Base-by-base conservation (phyloP, 768 basidiomycete genomes). In the Trametes elegans region DNA sequence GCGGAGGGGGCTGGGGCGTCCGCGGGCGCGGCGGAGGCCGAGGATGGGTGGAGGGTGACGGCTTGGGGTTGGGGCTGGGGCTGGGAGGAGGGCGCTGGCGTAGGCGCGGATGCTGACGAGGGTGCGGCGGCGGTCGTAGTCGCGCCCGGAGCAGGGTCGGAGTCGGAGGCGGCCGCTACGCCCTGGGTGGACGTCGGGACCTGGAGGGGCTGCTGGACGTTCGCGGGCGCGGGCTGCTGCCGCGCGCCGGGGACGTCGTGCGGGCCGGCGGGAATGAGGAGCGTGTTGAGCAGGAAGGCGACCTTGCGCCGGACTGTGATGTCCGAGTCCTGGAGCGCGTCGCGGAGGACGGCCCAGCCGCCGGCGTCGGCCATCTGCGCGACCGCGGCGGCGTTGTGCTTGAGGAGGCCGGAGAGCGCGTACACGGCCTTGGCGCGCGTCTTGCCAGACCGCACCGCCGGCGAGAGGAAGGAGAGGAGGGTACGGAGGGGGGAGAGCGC, bases 381-480 rank as follows among this genome's bases (percentile, higher is more conserved):
- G 1, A 93, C 82, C 0, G 90, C 90, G 3, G 80, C 74, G 3
- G 79, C 77, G 50, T 85, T 89, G 68, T 93, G 90, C 67, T 89
- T 92, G 46, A 94, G 69, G 0, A 89, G 64, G 0, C 88, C 88
- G 0, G 90, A 93, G 9, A 95, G 73, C 0, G 85, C 72, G 67
- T 96, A 96, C 29, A 94, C 77, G 1, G 87, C 91, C 70, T 92
- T 91, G n/a, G 88, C 81, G 18, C 90, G 80, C 8, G 78, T 77
- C 40, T 79, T 73, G 1, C 81, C 60, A 0, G 87, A 78, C 11
- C 75, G 76, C 7, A 71, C 72, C 7, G 80, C 74, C 0, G 85
- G 77, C 0, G 76, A 71, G 29, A 93, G 77, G 66, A 85, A 84
- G 13, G 79, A 73, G 8, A 90, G 70, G 8, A 95, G 70, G 5